Percentiles rank a stretch among this genome's conserved stretches.
phyloP scores from a whole-genome alignment of 2,329 filamentous ascomycete genomes.

The Aspergillus sp. region DNA sequence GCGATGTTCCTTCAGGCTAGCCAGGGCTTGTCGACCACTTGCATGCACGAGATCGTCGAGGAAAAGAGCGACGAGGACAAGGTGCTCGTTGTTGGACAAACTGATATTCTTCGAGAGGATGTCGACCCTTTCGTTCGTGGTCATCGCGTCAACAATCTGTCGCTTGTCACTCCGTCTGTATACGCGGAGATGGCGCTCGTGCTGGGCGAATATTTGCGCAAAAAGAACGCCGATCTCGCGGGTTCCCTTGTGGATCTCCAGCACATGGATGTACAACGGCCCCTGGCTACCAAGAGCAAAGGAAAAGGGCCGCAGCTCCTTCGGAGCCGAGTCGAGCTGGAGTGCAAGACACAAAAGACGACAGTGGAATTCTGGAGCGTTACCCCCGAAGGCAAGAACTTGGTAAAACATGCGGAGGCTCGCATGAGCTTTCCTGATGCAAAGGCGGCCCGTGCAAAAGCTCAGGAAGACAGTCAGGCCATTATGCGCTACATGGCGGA shows the following conservation, averaged over 20 bases:
- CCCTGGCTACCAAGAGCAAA: background rate
- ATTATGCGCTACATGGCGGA: constrained; percentile 2
- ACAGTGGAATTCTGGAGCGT: background rate
- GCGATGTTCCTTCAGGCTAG: constrained; percentile 28
- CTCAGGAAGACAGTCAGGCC: background rate
- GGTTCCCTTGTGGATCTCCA: background rate
- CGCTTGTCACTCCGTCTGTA: constrained; percentile 54
- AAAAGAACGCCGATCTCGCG: background rate
- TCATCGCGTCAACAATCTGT: constrained; percentile 50
- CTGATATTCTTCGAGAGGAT: constrained; percentile 51
- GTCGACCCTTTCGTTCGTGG: background rate
- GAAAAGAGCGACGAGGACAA: constrained; percentile 54
- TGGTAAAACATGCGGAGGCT: background rate
- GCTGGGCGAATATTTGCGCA: constrained; percentile 48
- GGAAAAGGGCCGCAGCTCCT: background rate
- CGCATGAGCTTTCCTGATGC: background rate
- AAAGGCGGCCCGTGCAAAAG: background rate
- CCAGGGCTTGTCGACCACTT: constrained; percentile 54
- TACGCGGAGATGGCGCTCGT: constrained; percentile 59
- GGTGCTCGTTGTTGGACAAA: constrained; percentile 56
- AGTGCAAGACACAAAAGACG: background rate
- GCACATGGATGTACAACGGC: background rate
- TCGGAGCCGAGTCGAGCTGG: too few species aligned
- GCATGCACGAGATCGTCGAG: constrained; percentile 55
- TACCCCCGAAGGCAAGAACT: background rate